Base-by-base conservation (phyloP, 2,329 filamentous ascomycete species). In the Tolypocladium nubicola region DNA sequence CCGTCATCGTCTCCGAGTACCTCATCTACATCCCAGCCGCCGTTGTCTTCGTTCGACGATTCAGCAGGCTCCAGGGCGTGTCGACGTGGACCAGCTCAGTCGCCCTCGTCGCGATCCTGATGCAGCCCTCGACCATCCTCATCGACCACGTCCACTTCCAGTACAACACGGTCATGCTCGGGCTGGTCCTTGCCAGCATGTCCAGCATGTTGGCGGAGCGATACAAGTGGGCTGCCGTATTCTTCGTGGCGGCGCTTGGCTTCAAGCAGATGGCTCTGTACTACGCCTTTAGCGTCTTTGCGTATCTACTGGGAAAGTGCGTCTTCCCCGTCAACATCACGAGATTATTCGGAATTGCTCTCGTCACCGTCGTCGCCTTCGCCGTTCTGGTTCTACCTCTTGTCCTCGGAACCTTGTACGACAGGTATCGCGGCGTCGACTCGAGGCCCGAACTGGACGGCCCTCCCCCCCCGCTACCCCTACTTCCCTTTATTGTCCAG, bases 211-310 rank as follows among this genome's bases (percentile, higher is more conserved):
- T 96, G 54, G 90, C 91, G 3, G 89, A 89, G 4, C 83, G 91
- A 53, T 87, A 87, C 65, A 81, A 95, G 60, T 97, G 93, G 91
- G 84, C 89, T 33, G 91, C 90, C 61, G 83, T 96, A 59, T 96
- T 96, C 76, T 99, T 99, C 65, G 94, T 99, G 8, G 84, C 83
- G 19, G 89, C 93, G 3, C 78, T 99, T n/a, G 90, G 90, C 7
- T 99, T 97, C 79, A 99, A 99, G 77, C 94, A 99, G 72, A 99
- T 99, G 95, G 93, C 93, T 1, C 79, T 99, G 19, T 99, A 97
- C 75, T 99, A 97, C 72, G 91, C 95, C 3, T 92, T 95, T 16
- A 86, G 87, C 23, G 86, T 97, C 58, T 97, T 97, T 70, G 88
- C 90, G 38, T 99, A 92, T 67, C 84, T 99, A 2, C 77, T 97